A percentile compares a stretch with the other conserved stretches of the same genome.
Evolutionary conservation across 768 basidiomycete genomes (phyloP).

Genomic region (Jaapia argillacea): DNA sequence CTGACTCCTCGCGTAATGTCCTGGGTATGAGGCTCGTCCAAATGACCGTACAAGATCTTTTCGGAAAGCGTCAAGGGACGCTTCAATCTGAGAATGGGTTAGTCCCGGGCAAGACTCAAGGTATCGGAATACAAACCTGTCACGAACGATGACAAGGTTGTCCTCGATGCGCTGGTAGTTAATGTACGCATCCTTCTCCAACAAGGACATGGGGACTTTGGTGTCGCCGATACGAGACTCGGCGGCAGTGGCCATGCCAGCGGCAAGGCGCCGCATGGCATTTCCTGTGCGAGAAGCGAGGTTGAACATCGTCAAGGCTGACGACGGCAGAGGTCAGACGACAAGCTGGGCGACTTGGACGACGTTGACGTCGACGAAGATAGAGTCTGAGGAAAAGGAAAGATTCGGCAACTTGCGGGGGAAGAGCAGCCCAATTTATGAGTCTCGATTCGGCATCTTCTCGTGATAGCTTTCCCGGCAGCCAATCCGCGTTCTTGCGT

Average conservation of each 20-base stretch:
- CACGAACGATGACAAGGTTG: constrained; percentile 82
- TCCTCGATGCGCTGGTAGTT: constrained; percentile 98
- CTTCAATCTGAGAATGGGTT: constrained; percentile 45
- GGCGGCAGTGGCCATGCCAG: constrained; percentile 75
- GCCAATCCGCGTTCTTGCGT: too few relatives aligned
- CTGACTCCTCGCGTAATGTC: constrained; percentile 87
- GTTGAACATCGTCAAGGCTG: constrained; percentile 44
- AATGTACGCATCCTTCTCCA: constrained; percentile 76
- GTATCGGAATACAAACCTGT: constrained; percentile 41
- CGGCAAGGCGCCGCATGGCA: constrained; percentile 43
- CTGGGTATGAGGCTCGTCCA: constrained; percentile 88
- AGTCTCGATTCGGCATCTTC: background rate
- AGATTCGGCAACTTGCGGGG: background rate
- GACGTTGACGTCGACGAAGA: background rate
- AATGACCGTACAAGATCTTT: constrained; percentile 96
- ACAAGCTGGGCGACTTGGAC: too few relatives aligned
- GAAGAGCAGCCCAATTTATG: background rate
- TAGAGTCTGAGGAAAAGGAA: background rate
- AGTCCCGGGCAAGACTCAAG: background rate
- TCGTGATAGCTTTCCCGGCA: background rate
- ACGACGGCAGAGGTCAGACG: too few relatives aligned
- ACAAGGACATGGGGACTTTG: constrained; percentile 81
- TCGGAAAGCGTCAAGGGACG: constrained; percentile 91
- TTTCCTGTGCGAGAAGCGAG: constrained; percentile 42
- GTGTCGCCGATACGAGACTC: constrained; percentile 75